Evolutionary conservation across 345 rosid species (phyloP), one percentile per base, ranked within the genome.

Genomic region (Citrus medica): DNA sequence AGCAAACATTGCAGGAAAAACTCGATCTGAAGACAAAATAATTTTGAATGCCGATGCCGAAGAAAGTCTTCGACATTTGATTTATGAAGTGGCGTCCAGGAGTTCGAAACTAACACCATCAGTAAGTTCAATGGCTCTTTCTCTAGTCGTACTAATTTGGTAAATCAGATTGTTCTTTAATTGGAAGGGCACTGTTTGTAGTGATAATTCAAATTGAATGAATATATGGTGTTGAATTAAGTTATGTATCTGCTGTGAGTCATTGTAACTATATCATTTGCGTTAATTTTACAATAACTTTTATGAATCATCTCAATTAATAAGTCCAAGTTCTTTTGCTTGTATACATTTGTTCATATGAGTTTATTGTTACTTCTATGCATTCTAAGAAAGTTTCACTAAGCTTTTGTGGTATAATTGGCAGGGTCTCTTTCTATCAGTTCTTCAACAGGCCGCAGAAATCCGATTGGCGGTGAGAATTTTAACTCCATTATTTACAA

Each of bases 361-460:
- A 7, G 62, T 48, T 64, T 30, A 37, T 32, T 75, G 25, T 7
- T 42, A 53, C 2, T 65, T 65, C 6, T 28, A n/a, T 51, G 9
- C 46, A 56, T 21, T 42, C n/a, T 30, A 24, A 48, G 35, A 63
- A 77, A 28, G 10, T 60, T 37, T 61, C 19, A 12, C 24, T 74
- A 10, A 67, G 53, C 27, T 17, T 67, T 80, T 60, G 38, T 84
- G 69, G 56, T 76, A 71, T 71, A 60, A 78, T 86, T 81, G 8
- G 80, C 93, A 95, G 99, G 97, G 94, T 63, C 88, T 95, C 64
- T 83, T 92, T 60, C 81, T 90, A 60, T 88, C 90, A 51, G 87
- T 91, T 87, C 90, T 95, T 84, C 96, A 86, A 82, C 97, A 91
- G 83, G 93, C 88, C 76, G 83, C 97, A 80, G 94, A 88, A 87